These are phyloP conservation scores for Diplodia intermedia DNA, from an alignment of 2,329 filamentous ascomycete genomes.

Conservation along the genomic window DNA sequence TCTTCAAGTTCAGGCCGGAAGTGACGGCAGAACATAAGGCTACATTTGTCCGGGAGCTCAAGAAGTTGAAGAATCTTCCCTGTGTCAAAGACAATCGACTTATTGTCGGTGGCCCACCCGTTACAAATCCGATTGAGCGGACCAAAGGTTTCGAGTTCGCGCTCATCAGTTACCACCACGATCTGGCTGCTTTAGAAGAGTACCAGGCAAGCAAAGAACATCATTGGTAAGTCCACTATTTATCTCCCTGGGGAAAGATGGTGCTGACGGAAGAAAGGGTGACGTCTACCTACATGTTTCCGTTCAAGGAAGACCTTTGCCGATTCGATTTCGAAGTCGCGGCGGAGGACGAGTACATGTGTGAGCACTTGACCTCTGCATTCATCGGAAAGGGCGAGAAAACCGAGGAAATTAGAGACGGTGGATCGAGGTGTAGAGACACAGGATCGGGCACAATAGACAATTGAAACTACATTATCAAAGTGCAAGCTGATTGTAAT, in stretches of 20 bases:
- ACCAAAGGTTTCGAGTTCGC: slow-evolving; percentile 63
- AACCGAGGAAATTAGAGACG: neutral
- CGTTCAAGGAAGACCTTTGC: slow-evolving; percentile 60
- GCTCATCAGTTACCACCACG: slow-evolving; percentile 60
- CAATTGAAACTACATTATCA: neutral
- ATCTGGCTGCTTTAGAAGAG: slow-evolving; percentile 54
- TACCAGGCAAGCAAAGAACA: slow-evolving; percentile 64
- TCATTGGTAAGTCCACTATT: slow-evolving; percentile 49
- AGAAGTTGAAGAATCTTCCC: slow-evolving; percentile 56
- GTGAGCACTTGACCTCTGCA: slow-evolving; percentile 3
- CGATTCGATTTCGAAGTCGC: slow-evolving; percentile 64
- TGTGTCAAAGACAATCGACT: slow-evolving; percentile 59
- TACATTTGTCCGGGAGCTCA: slow-evolving; percentile 57
- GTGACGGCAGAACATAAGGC: slow-evolving; percentile 52
- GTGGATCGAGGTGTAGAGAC: no score
- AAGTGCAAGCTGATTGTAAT: slow-evolving; percentile 35
- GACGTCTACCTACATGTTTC: slow-evolving; percentile 59
- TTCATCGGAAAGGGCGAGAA: neutral
- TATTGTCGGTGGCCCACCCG: slow-evolving; percentile 60
- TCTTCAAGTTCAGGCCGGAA: slow-evolving; percentile 38
- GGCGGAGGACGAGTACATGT: slow-evolving; percentile 45
- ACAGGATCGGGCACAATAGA: no score
- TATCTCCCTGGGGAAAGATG: neutral
- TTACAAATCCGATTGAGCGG: slow-evolving; percentile 59
- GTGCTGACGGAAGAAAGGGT: slow-evolving; percentile 49